These are phyloP conservation scores for Pugionium dolabratum DNA, from an alignment of 345 rosid species.

Conservation along the genomic window DNA sequence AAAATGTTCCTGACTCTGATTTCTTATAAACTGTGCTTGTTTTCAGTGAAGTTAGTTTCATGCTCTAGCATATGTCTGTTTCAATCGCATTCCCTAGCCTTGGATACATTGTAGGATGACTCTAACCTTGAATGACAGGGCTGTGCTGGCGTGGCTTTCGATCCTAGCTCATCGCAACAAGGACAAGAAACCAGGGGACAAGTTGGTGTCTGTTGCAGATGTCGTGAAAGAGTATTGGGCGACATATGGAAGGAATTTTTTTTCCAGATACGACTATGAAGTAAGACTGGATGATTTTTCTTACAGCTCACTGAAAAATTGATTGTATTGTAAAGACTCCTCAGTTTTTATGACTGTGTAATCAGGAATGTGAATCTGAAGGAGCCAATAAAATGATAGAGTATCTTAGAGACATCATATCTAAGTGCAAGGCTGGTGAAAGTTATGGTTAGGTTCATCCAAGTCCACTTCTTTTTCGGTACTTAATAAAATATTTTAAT, in stretches of 20 bases:
- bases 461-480: constrained; percentile 3
- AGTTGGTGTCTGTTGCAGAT: constrained; percentile 77
- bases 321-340: constrained; percentile 13
- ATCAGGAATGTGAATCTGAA: constrained; percentile 90
- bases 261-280: constrained; percentile 95
- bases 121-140: constrained; percentile 55
- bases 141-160: constrained; percentile 94
- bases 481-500: constrained; percentile 5
- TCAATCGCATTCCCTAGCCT: neutral
- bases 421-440: constrained; percentile 71
- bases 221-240: constrained; percentile 92
- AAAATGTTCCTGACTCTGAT: neutral
- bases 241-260: constrained; percentile 86
- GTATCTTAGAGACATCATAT: constrained; percentile 67
- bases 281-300: constrained; percentile 45
- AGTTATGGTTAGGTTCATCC: constrained; percentile 57
- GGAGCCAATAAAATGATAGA: constrained; percentile 87
- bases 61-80: neutral
- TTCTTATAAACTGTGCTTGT: neutral
- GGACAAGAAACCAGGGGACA: constrained; percentile 75
- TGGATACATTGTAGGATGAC: constrained; percentile 1
- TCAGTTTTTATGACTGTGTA: constrained; percentile 22
- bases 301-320: neutral
- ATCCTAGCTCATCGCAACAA: constrained; percentile 78
- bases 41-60: neutral